Conservation (phyloP, 352 stramenopile genomes). For the Pythium sp. region DNA sequence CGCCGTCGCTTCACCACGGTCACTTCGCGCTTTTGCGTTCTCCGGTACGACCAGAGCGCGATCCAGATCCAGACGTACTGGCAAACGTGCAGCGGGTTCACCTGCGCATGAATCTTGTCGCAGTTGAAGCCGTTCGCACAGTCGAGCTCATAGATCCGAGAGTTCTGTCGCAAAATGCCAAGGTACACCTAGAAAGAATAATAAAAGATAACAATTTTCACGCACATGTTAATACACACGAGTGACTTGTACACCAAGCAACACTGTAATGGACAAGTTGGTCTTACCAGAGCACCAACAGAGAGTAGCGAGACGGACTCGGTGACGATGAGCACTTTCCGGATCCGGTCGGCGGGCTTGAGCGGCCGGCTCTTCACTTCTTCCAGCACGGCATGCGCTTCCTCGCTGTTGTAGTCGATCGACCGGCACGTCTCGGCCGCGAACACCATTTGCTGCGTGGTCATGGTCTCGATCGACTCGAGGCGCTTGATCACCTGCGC, state of each 20-base stretch:
- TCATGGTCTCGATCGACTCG: conserved; percentile 38
- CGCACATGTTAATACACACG: not conserved
- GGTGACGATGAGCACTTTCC: conserved; percentile 47
- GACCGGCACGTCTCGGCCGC: conserved; percentile 8
- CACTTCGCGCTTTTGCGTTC: conserved; percentile 10
- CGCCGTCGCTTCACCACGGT: not conserved
- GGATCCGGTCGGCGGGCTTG: conserved; percentile 38
- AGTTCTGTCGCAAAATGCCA: conserved; percentile 23
- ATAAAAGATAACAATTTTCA: not conserved
- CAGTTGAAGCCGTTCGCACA: conserved; percentile 60
- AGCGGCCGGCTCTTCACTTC: conserved; percentile 24
- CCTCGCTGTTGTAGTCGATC: conserved; percentile 17
- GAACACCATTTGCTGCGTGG: conserved; percentile 15
- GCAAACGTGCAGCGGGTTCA: conserved; percentile 38
- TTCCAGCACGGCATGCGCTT: conserved; percentile 7
- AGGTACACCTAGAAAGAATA: conserved; percentile 37
- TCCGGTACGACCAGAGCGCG: conserved; percentile 16
- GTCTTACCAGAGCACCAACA: conserved; percentile 31
- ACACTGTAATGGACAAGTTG: not conserved
- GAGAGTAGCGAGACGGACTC: conserved; percentile 40
- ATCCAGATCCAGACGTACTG: conserved; percentile 27
- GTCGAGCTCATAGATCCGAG: conserved; percentile 32
- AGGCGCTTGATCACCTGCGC: conserved; percentile 38
- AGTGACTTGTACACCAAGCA: not conserved
- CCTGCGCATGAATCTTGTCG: conserved; percentile 28